Conservation (phyloP, 2,329 filamentous ascomycete genomes). For the Massarina eburnea region DNA sequence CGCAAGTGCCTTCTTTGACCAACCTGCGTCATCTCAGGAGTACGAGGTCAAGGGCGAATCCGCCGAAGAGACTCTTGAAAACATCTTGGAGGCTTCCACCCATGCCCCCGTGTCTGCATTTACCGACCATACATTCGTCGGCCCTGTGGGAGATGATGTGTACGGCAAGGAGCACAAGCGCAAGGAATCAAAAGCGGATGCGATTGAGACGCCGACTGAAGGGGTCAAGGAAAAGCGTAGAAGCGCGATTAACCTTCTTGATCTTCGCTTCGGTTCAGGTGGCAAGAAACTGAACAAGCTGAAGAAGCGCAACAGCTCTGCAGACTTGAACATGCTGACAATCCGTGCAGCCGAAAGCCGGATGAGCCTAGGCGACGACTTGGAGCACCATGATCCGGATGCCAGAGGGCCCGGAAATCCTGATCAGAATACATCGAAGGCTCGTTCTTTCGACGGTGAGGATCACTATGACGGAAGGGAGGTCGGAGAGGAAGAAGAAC, state of each 20-base stretch:
- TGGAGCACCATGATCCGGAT: slow-evolving; percentile 32
- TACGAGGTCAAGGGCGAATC: slow-evolving; percentile 70
- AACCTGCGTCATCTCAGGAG: slow-evolving; percentile 59
- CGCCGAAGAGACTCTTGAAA: slow-evolving; percentile 84
- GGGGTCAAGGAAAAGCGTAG: slow-evolving; percentile 36
- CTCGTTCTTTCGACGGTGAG: slow-evolving; percentile 42
- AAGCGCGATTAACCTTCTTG: slow-evolving; percentile 41
- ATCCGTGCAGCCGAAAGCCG: slow-evolving; percentile 35
- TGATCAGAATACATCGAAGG: slow-evolving; percentile 17
- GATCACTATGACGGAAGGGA: slow-evolving; percentile 35
- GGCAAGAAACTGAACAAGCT: slow-evolving; percentile 43
- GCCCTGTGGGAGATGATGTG: slow-evolving; percentile 71
- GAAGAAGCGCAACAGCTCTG: slow-evolving; percentile 45
- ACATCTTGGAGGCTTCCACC: slow-evolving; percentile 86
- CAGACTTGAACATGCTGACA: slow-evolving; percentile 38
- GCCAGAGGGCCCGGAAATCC: slow-evolving; percentile 29
- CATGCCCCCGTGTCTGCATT: slow-evolving; percentile 87
- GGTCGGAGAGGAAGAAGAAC: slow-evolving; percentile 45
- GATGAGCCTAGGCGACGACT: slow-evolving; percentile 40
- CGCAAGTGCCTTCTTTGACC: slow-evolving; percentile 89
- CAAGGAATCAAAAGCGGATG: slow-evolving; percentile 46
- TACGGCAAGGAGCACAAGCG: slow-evolving; percentile 58
- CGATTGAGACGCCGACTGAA: slow-evolving; percentile 23
- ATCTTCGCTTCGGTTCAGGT: slow-evolving; percentile 41
- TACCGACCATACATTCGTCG: slow-evolving; percentile 82